Evolutionary conservation across 2,329 filamentous ascomycete genomes (phyloP).

Genomic region (Fusarium floridanum): DNA sequence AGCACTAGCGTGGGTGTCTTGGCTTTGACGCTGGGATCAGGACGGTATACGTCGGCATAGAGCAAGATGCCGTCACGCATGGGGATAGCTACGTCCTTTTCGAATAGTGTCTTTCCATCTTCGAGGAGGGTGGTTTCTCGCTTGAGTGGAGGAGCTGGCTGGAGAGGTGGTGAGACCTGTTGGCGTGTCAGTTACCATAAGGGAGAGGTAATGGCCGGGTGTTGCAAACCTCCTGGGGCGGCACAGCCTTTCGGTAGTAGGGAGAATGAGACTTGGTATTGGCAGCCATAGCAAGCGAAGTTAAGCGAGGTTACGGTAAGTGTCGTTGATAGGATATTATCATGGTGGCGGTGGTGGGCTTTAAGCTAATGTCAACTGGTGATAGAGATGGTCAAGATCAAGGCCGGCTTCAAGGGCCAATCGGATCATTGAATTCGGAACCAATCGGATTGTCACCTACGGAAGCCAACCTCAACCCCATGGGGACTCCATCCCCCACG

Average conservation of each 20-base stretch:
- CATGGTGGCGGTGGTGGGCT: neutral
- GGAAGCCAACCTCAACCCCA: neutral
- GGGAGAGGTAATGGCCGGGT: neutral
- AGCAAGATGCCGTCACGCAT: neutral
- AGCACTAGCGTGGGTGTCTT: constrained; percentile 5
- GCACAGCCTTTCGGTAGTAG: neutral
- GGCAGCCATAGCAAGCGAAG: neutral
- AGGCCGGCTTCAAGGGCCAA: neutral
- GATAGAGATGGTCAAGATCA: neutral
- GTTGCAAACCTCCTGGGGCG: neutral
- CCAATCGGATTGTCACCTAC: neutral
- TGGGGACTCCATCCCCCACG: neutral
- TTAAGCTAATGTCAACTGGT: neutral
- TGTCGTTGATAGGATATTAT: neutral
- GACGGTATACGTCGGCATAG: neutral
- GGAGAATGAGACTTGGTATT: neutral
- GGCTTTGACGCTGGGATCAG: neutral
- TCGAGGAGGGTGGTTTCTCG: neutral
- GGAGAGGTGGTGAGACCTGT: neutral
- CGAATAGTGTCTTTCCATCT: neutral
- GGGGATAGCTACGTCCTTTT: neutral
- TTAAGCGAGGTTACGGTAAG: neutral
- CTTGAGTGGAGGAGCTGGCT: neutral
- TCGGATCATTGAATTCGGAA: neutral
- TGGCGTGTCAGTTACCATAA: neutral